A percentile compares a stretch with the other conserved stretches of the same genome.
phyloP scores from a whole-genome alignment of 306 rosid genomes.

The Quercus engelmannii region DNA sequence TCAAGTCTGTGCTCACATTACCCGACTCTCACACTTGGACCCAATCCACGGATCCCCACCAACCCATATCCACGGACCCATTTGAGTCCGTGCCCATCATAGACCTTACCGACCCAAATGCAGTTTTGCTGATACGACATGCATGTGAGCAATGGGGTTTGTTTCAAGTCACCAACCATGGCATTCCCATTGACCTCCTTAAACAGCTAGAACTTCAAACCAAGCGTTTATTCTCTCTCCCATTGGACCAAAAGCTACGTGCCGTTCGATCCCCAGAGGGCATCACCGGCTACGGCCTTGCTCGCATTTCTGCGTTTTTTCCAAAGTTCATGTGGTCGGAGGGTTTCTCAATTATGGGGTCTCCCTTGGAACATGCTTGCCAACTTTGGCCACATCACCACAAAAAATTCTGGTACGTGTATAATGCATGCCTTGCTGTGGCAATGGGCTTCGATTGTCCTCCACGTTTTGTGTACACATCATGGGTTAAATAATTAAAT shows the following conservation, averaged over 20 bases:
- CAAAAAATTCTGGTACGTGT: slow-evolving; percentile 42
- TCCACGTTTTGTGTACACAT: too few species aligned
- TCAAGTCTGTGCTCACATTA: slow-evolving; percentile 15
- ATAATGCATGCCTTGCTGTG: slow-evolving; percentile 2
- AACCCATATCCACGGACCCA: background rate
- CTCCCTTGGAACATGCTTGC: slow-evolving; percentile 34
- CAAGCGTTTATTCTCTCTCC: slow-evolving; percentile 33
- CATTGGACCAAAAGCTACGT: slow-evolving; percentile 29
- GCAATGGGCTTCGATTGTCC: too few species aligned
- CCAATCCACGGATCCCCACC: background rate
- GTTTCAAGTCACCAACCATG: slow-evolving; percentile 46
- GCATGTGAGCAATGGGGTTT: slow-evolving; percentile 40
- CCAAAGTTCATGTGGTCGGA: slow-evolving; percentile 48
- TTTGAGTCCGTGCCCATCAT: slow-evolving; percentile 19
- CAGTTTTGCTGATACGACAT: background rate
- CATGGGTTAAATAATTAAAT: too few species aligned
- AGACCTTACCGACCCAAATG: slow-evolving; percentile 23
- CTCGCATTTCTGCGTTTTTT: slow-evolving; percentile 23
- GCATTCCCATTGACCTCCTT: slow-evolving; percentile 12
- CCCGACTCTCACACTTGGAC: slow-evolving; percentile 39
- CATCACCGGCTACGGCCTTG: slow-evolving; percentile 41
- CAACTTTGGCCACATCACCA: slow-evolving; percentile 50
- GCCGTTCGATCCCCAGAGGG: slow-evolving; percentile 26
- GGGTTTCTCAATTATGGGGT: slow-evolving; percentile 37
- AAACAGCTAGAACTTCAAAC: slow-evolving; percentile 6